phyloP scores from a whole-genome alignment of 1,284 basidiomycete genomes.

The Pseudozyma thailandica region DNA sequence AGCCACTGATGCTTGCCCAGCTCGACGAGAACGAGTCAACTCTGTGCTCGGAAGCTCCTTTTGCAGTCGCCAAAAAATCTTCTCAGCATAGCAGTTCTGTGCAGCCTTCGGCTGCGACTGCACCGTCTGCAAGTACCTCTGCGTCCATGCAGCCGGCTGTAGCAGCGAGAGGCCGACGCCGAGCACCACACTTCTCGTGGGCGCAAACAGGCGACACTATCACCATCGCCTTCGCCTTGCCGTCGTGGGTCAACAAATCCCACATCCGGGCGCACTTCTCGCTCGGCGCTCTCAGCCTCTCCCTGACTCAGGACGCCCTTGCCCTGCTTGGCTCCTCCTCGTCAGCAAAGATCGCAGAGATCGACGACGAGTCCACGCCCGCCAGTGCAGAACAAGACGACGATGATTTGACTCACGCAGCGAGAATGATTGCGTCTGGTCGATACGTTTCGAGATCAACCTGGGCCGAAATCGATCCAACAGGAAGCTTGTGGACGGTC shows the following conservation, averaged over 20 bases:
- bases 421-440: conserved; percentile 36
- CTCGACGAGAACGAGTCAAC: conserved; percentile 24
- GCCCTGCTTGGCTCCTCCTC: conserved; percentile 4
- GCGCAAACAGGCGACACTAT: conserved; percentile 84
- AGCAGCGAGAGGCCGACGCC: conserved; percentile 15
- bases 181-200: conserved; percentile 78
- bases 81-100: neutral
- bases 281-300: conserved; percentile 75
- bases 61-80: neutral
- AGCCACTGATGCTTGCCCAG: conserved; percentile 32
- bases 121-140: conserved; percentile 62
- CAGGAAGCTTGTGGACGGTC: conserved; percentile 54
- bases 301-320: conserved; percentile 71
- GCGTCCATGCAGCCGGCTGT: neutral
- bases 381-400: neutral
- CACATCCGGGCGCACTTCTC: conserved; percentile 73
- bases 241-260: conserved; percentile 70
- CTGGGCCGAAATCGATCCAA: conserved; percentile 58
- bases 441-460: conserved; percentile 44
- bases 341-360: conserved; percentile 73
- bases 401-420: conserved; percentile 28
- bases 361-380: conserved; percentile 65
- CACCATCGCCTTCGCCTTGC: conserved; percentile 83
- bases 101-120: neutral
- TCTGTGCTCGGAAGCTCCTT: conserved; percentile 31